phyloP scores from a whole-genome alignment of 2,329 filamentous ascomycete genomes.

The Xylariales sp. region DNA sequence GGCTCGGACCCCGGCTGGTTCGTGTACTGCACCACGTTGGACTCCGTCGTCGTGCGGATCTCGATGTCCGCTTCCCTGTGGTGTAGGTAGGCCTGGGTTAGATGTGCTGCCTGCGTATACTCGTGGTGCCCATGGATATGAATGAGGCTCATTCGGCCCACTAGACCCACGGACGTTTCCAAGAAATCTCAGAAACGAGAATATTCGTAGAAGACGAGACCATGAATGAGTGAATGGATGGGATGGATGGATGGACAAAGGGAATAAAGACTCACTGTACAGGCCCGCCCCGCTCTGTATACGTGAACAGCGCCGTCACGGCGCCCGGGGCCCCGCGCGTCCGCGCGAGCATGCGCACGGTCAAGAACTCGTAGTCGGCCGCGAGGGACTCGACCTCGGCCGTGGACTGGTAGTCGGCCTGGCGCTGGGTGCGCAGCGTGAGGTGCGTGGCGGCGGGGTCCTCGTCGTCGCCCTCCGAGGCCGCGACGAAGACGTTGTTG shows the following conservation, averaged over 20 bases:
- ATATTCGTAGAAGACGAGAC: too few relatives aligned
- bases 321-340: slow-evolving; percentile 60
- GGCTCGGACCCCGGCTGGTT: slow-evolving; percentile 67
- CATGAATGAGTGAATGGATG: too few relatives aligned
- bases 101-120: not conserved
- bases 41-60: slow-evolving; percentile 60
- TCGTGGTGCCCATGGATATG: too few relatives aligned
- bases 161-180: too few relatives aligned
- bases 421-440: slow-evolving; percentile 60
- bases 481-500: slow-evolving; percentile 60
- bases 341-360: slow-evolving; percentile 60
- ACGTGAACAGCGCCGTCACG: slow-evolving; percentile 65
- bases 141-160: too few relatives aligned
- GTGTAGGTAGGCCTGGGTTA: not conserved
- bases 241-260: too few relatives aligned
- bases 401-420: slow-evolving; percentile 59
- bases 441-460: slow-evolving; percentile 54
- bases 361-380: slow-evolving; percentile 52
- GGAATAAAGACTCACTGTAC: slow-evolving; percentile 51
- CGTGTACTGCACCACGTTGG: slow-evolving; percentile 64
- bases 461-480: slow-evolving; percentile 53
- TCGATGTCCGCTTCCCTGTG: slow-evolving; percentile 63
- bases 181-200: too few relatives aligned
- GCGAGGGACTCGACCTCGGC: slow-evolving; percentile 59
- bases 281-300: slow-evolving; percentile 52